Evolutionary conservation across 1,284 basidiomycete species (phyloP).

Genomic region (Lentinula novae-zelandiae): DNA sequence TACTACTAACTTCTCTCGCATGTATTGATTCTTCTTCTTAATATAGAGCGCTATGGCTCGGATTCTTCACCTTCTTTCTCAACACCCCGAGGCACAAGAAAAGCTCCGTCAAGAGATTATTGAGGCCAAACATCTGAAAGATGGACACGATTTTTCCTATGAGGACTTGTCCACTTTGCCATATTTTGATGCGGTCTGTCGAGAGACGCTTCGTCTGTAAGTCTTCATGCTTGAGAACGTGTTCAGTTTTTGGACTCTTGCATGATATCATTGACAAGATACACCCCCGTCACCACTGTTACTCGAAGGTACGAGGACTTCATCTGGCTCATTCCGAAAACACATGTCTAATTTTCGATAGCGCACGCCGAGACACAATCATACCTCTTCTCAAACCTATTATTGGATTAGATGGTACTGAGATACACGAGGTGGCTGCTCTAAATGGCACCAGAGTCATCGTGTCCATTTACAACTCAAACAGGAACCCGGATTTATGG

Average conservation of each 20-base stretch:
- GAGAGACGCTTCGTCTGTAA: constrained; percentile 31
- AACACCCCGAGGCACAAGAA: constrained; percentile 20
- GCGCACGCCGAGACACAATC: constrained; percentile 19
- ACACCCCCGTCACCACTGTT: constrained; percentile 25
- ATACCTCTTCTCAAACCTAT: constrained; percentile 21
- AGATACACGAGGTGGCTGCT: constrained; percentile 22
- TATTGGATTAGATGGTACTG: constrained; percentile 23
- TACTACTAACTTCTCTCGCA: not conserved
- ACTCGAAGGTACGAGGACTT: not conserved
- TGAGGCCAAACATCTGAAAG: constrained; percentile 14
- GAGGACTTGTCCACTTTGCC: constrained; percentile 29
- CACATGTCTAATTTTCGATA: constrained; percentile 22
- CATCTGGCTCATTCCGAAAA: too few species aligned
- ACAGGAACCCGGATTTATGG: constrained; percentile 29
- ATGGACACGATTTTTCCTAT: constrained; percentile 20
- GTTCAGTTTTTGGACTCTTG: too few species aligned
- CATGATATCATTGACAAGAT: constrained; percentile 27
- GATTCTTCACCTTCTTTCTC: constrained; percentile 21
- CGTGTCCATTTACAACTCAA: constrained; percentile 23
- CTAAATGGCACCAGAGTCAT: constrained; percentile 23
- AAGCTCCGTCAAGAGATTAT: constrained; percentile 22
- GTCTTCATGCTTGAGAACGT: not conserved
- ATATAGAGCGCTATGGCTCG: constrained; percentile 20
- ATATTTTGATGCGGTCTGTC: constrained; percentile 30
- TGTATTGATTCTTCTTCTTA: not conserved